Conservation (phyloP, 2,329 filamentous ascomycete genomes). For the Trichoderma pleuroti region DNA sequence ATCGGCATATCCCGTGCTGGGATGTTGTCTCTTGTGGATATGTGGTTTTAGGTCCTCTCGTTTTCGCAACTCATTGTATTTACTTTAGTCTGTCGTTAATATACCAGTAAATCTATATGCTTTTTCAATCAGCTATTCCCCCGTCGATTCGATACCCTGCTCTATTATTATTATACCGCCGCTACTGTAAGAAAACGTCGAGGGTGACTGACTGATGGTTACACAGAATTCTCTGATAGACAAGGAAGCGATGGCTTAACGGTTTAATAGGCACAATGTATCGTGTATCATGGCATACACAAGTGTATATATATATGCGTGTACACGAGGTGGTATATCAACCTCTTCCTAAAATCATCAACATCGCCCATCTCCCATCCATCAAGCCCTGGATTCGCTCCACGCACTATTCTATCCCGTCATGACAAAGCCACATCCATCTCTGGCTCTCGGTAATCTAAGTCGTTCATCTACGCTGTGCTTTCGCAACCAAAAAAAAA, state of each 20-base stretch:
- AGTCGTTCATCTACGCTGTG: not conserved
- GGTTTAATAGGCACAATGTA: not conserved
- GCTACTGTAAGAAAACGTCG: too few species aligned
- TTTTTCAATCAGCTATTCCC: not conserved
- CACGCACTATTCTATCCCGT: slow-evolving; percentile 1
- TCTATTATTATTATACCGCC: not conserved
- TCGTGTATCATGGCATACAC: not conserved
- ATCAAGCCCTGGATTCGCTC: slow-evolving; percentile 7
- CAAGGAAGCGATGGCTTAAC: not conserved
- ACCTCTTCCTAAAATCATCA: not conserved
- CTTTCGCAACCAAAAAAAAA: not conserved
- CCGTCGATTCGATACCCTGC: not conserved
- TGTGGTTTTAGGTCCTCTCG: not conserved
- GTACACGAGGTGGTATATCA: not conserved
- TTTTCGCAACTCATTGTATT: not conserved
- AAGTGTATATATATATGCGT: not conserved
- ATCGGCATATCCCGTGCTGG: not conserved
- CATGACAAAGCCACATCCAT: not conserved
- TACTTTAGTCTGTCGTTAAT: not conserved
- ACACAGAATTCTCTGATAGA: not conserved
- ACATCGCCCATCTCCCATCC: not conserved
- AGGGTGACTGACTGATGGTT: not conserved
- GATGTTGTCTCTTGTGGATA: not conserved
- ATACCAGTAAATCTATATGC: not conserved
- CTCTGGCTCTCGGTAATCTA: not conserved